phyloP scores from a whole-genome alignment of 192 early-diverging fungal genomes.

The Martensiomyces pterosporus region DNA sequence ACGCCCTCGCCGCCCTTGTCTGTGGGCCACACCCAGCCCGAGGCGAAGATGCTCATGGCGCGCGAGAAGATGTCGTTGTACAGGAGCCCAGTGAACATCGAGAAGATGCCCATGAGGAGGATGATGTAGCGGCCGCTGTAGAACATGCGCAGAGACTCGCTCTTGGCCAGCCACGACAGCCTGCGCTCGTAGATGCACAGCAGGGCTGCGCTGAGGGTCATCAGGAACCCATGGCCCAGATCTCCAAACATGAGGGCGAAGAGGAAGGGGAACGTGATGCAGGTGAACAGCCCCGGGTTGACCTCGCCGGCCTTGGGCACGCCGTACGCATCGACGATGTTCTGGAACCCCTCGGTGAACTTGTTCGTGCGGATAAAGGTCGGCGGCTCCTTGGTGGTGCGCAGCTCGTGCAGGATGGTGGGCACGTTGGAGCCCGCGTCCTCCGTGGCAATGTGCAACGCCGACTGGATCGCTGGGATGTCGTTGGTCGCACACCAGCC shows the following conservation, averaged over 20 bases:
- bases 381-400: conserved; percentile 84
- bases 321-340: conserved; percentile 96
- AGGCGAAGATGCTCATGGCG: conserved; percentile 64
- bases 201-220: conserved; percentile 71
- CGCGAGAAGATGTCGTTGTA: conserved; percentile 99
- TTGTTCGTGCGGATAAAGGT: conserved; percentile 96
- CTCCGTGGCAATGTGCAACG: conserved; percentile 82
- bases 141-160: conserved; percentile 80
- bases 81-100: conserved; percentile 93
- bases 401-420: conserved; percentile 81
- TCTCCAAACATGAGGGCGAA: conserved; percentile 99
- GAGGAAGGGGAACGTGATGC: conserved; percentile 98
- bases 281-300: conserved; percentile 95
- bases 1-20: conserved; percentile 55
- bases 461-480: conserved; percentile 74
- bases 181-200: conserved; percentile 78
- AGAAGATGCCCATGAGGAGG: conserved; percentile 96
- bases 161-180: conserved; percentile 67
- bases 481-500: conserved; percentile 95
- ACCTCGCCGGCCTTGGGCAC: conserved; percentile 95
- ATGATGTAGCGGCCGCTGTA: conserved; percentile 97
- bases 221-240: conserved; percentile 89
- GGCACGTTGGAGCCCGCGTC: conserved; percentile 84
- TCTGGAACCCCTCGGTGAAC: conserved; percentile 95
- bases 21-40: conserved; percentile 73